A percentile compares a stretch with the other conserved stretches of the same genome.
Evolutionary conservation across 768 basidiomycete genomes (phyloP).

Genomic region (Mycena rebaudengoi): DNA sequence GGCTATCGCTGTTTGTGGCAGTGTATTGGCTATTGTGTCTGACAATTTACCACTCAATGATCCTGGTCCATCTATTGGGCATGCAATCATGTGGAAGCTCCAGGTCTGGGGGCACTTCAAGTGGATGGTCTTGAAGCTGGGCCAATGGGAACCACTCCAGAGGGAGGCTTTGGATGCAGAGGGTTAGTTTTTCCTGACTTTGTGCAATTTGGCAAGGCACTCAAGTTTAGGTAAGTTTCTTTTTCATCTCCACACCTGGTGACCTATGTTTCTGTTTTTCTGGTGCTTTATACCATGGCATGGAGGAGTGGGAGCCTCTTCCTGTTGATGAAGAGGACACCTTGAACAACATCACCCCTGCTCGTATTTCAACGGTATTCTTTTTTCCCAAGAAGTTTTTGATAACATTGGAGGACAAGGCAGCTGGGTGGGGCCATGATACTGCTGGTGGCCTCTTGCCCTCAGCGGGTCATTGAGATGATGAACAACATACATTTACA

Average conservation of each 20-base stretch:
- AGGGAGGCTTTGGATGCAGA: slow-evolving; percentile 24
- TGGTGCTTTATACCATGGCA: slow-evolving; percentile 27
- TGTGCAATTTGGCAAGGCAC: not conserved
- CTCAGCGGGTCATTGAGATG: not conserved
- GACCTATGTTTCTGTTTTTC: slow-evolving; percentile 23
- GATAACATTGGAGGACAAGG: not conserved
- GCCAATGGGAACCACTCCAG: slow-evolving; percentile 26
- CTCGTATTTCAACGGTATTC: slow-evolving; percentile 21
- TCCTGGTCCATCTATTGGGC: slow-evolving; percentile 29
- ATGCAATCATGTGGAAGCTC: slow-evolving; percentile 31
- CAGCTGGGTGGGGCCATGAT: not conserved
- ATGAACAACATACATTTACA: too few relatives aligned
- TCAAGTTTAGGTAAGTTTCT: slow-evolving; percentile 24
- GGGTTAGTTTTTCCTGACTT: slow-evolving; percentile 28
- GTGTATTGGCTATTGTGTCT: too few relatives aligned
- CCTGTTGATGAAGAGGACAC: not conserved
- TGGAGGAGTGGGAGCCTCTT: slow-evolving; percentile 9
- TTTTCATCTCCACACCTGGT: slow-evolving; percentile 13
- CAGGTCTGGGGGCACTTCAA: slow-evolving; percentile 23
- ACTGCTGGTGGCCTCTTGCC: not conserved
- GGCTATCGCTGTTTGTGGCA: too few relatives aligned
- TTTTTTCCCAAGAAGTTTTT: slow-evolving; percentile 25
- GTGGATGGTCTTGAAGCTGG: slow-evolving; percentile 29
- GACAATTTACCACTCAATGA: slow-evolving; percentile 4
- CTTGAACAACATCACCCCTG: slow-evolving; percentile 15